Base-by-base conservation (phyloP, 2,329 filamentous ascomycete genomes). In the Colletotrichum sp. region DNA sequence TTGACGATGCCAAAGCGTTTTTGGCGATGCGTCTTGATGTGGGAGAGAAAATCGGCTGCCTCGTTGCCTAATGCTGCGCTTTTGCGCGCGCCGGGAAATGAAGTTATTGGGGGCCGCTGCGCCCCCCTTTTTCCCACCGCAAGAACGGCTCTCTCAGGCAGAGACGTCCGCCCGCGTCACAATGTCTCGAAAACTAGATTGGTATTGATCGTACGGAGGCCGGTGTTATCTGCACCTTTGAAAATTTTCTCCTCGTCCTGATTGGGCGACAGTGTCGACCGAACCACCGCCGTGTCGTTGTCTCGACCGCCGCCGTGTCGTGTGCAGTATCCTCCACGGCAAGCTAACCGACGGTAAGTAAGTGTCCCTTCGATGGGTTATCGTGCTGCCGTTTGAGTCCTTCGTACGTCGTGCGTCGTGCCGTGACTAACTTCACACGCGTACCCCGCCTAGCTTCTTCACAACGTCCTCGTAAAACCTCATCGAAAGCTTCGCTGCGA, bases 381-480 rank as follows among this genome's bases (percentile, higher is more conserved):
- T 0, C 13, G 2, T 59, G 30, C 18, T 34, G 10, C 1, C 18
- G 12, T 62, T 26, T 62, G 18, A 32, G 30, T 9, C 28, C 24
- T 62, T n/a, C 57, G 24, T 26, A 5, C 24, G 24, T n/a, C 57
- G 15, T 28, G 9, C 18, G 26, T n/a, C 57, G 13, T 28, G 26
- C n/a, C 26, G 4, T 32, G 59, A 1, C 59, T 62, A 21, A 62
- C 30, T n/a, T 69, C 78, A 87, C 6, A 87, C 82, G 8, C 82
- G 79, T 26, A 87, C 79, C 2, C 82, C 80, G 3, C 83, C 85
- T 24, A 89, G 78, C 59, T 79, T 83, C 78, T 87, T 87, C 26
- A 89, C 87, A 8, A 89, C 87, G 3, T 87, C 81, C 66, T 88
- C 85, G 75, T 87, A 86, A 59, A 87, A 87, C 4, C 77, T 81